Evolutionary conservation across 495 filamentous ascomycete genomes (phyloP), one percentile per base, ranked within the genome.

Genomic region (Aspergillus asperescens): DNA sequence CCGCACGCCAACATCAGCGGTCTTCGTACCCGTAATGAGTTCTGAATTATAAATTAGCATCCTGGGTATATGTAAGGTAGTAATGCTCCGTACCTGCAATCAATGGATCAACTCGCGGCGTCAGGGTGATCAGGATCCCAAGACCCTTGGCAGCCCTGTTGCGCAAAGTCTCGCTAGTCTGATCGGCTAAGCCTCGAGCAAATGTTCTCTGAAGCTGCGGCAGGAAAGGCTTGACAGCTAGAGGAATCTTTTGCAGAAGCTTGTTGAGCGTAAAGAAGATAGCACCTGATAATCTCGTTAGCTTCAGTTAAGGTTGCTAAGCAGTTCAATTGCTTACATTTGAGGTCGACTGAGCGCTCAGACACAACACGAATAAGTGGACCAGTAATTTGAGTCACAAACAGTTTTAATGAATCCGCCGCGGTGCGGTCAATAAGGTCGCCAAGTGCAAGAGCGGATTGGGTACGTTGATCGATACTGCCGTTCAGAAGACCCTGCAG

Each of bases 401-500:
- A 97, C 18, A 89, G 87, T 69, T 89, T 90, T 49, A 98, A 75
- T 13, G 90, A 85, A 48, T 89, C 83, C 31, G 86, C 78, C 59
- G 80, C 88, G 6, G 93, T 93, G 25, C 92, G 80, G 67, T 97
- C 94, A 58, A 97, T 83, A 56, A 98, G 86, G 62, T 98, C 94
- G 3, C 89, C 93, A 57, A 98, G 95, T 7, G 88, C 93, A 41
- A 98, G 77, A 50, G 94, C 94, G 34, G 93, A 81, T 62, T 95
- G 86, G 13, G 88, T 93, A 62, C 90, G 79, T 72, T 97, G 94
- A 4, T 98, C 94, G 9, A 86, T 68, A 15, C 86, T 90, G 50
- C 93, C 93, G 60, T 97, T 96, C 82, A 97, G 93, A 55, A 98
- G 79, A 72, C 92, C 93, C 63, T 98, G 93, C 56, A 97, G 71